phyloP scores from a whole-genome alignment of 2,329 filamentous ascomycete genomes.

The Thermoascus crustaceus region DNA sequence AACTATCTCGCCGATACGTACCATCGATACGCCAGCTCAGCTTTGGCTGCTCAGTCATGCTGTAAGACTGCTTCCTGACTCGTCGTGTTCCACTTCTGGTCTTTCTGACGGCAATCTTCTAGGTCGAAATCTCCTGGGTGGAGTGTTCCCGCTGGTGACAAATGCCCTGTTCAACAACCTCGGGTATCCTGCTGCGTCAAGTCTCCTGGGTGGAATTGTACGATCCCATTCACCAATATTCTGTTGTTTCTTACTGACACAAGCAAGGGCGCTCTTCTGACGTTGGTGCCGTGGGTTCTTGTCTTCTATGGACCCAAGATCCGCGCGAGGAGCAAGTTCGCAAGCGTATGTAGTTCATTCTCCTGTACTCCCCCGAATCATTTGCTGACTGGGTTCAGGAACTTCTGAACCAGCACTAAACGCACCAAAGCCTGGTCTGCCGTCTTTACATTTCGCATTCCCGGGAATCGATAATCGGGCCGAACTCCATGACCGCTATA shows the following conservation, averaged over 20 bases:
- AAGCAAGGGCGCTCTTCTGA: slow-evolving; percentile 48
- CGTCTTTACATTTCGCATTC: too few relatives aligned
- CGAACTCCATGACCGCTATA: too few relatives aligned
- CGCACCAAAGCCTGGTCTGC: too few relatives aligned
- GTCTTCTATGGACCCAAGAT: slow-evolving; percentile 72
- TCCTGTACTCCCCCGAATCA: slow-evolving; percentile 5
- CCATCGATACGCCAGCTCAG: slow-evolving; percentile 68
- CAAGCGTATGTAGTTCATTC: slow-evolving; percentile 42
- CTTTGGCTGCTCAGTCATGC: slow-evolving; percentile 77
- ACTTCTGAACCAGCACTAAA: slow-evolving; percentile 9
- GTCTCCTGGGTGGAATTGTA: slow-evolving; percentile 66
- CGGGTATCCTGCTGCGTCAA: slow-evolving; percentile 62
- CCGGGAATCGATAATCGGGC: too few relatives aligned
- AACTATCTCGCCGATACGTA: slow-evolving; percentile 83
- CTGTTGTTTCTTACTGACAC: slow-evolving; percentile 6
- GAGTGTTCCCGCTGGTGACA: slow-evolving; percentile 71
- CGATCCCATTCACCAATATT: slow-evolving; percentile 10
- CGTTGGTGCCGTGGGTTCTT: slow-evolving; percentile 79
- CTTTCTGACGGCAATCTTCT: slow-evolving; percentile 1
- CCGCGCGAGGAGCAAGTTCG: slow-evolving; percentile 67
- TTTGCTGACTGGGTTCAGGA: slow-evolving; percentile 9
- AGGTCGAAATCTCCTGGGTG: slow-evolving; percentile 69
- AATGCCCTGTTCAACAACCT: slow-evolving; percentile 63
- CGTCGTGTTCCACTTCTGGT: background rate
- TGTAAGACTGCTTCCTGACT: slow-evolving; percentile 37